Conservation (phyloP, 345 rosid genomes). For the Odontarrhena argentea region DNA sequence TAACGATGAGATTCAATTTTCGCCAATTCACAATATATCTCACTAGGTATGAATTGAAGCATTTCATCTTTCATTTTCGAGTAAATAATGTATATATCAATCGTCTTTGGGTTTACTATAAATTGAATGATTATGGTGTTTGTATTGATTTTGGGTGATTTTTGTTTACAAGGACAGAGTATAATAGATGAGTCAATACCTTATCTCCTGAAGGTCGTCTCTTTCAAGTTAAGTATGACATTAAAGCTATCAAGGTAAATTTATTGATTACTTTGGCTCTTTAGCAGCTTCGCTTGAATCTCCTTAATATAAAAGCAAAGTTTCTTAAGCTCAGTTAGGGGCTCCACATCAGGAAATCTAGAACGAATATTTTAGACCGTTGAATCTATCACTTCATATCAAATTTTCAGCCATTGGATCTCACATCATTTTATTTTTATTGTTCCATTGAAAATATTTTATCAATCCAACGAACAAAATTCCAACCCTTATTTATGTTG, state of each 20-base stretch:
- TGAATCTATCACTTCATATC: no score
- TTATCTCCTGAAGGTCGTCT: slow-evolving; percentile 92
- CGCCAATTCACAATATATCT: slow-evolving; percentile 24
- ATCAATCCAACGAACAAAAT: no score
- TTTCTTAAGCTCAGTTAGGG: no score
- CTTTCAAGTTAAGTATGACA: slow-evolving; percentile 93
- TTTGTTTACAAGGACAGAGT: slow-evolving; percentile 67
- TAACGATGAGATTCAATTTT: no score
- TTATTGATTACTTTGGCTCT: neutral
- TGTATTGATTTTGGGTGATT: neutral
- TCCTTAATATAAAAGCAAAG: no score
- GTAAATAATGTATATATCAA: neutral
- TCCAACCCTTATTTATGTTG: no score
- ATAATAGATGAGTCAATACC: slow-evolving; percentile 93
- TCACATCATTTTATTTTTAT: no score
- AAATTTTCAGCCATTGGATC: no score
- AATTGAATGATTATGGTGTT: neutral
- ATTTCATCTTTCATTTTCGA: neutral
- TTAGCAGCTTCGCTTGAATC: slow-evolving; percentile 2
- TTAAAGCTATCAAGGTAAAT: slow-evolving; percentile 86
- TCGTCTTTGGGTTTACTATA: neutral
- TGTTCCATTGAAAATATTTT: no score
- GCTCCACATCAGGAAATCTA: no score
- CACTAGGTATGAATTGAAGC: slow-evolving; percentile 50
- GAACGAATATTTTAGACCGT: no score